phyloP scores from a whole-genome alignment of 495 filamentous ascomycete species.

The Penicillium canescens region DNA sequence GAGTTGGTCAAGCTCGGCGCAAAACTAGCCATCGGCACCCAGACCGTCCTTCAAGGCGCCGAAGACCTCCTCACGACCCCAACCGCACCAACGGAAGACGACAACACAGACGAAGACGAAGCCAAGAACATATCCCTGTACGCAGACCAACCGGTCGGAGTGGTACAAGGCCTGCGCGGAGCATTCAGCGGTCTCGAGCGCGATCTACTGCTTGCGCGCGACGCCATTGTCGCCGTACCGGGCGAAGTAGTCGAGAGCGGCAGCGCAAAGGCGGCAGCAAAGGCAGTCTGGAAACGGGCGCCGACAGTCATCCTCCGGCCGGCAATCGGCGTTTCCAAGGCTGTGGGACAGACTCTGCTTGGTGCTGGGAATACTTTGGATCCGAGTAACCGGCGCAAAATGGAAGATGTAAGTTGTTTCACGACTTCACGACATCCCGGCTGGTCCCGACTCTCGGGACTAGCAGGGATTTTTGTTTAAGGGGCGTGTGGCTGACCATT shows the following conservation, averaged over 20 bases:
- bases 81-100: conserved; percentile 41
- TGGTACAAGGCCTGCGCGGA: conserved; percentile 80
- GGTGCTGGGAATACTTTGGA: conserved; percentile 95
- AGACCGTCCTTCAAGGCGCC: conserved; percentile 83
- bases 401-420: conserved; percentile 76
- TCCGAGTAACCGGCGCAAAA: conserved; percentile 73
- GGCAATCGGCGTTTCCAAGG: conserved; percentile 86
- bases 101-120: conserved; percentile 58
- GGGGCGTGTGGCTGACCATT: conserved; percentile 4
- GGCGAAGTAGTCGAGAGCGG: conserved; percentile 86
- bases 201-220: conserved; percentile 78
- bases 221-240: conserved; percentile 94
- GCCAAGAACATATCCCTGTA: conserved; percentile 81
- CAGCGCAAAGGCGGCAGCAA: conserved; percentile 78
- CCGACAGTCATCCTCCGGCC: conserved; percentile 91
- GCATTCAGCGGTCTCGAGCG: conserved; percentile 80
- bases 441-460: too few species aligned
- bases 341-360: conserved; percentile 83
- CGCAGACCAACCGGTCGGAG: conserved; percentile 86
- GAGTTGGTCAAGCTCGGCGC: conserved; percentile 92
- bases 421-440: too few species aligned
- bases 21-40: conserved; percentile 92
- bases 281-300: conserved; percentile 75
- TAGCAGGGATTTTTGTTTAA: neutral
- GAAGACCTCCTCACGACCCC: conserved; percentile 71